These are phyloP conservation scores for Rhizophagus clarus DNA, from an alignment of 192 early-diverging fungal species.

Conservation along the genomic window DNA sequence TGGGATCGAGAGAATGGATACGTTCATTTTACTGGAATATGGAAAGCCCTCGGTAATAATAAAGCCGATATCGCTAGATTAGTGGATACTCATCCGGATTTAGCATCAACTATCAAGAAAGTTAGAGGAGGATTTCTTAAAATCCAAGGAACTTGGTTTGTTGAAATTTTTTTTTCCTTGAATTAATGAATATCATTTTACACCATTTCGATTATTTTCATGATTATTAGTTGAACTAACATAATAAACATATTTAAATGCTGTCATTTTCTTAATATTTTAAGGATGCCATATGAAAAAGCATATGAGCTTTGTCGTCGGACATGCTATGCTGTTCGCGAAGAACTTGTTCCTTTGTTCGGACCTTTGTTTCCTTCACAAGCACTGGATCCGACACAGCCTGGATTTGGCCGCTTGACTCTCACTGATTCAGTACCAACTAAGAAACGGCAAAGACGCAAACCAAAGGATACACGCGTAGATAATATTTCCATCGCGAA, in stretches of 20 bases:
- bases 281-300: slow-evolving; percentile 48
- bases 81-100: slow-evolving; percentile 59
- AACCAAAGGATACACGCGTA: slow-evolving; percentile 15
- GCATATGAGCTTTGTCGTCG: slow-evolving; percentile 42
- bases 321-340: slow-evolving; percentile 42
- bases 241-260: background rate
- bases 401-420: slow-evolving; percentile 12
- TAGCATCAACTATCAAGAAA: slow-evolving; percentile 54
- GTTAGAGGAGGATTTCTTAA: slow-evolving; percentile 62
- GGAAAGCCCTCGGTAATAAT: slow-evolving; percentile 61
- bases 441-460: slow-evolving; percentile 23
- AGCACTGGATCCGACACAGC: slow-evolving; percentile 22
- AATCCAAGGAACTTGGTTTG: slow-evolving; percentile 66
- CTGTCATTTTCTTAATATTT: background rate
- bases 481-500: slow-evolving; percentile 1
- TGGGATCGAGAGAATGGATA: slow-evolving; percentile 65
- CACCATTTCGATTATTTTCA: background rate
- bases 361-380: slow-evolving; percentile 35
- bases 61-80: slow-evolving; percentile 65
- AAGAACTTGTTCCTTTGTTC: slow-evolving; percentile 47
- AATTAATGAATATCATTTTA: background rate
- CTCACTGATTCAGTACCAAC: slow-evolving; percentile 21
- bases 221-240: background rate
- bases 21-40: slow-evolving; percentile 64
- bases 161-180: background rate